phyloP scores from a whole-genome alignment of 1,284 basidiomycete species.

The Trichosporon asahii region DNA sequence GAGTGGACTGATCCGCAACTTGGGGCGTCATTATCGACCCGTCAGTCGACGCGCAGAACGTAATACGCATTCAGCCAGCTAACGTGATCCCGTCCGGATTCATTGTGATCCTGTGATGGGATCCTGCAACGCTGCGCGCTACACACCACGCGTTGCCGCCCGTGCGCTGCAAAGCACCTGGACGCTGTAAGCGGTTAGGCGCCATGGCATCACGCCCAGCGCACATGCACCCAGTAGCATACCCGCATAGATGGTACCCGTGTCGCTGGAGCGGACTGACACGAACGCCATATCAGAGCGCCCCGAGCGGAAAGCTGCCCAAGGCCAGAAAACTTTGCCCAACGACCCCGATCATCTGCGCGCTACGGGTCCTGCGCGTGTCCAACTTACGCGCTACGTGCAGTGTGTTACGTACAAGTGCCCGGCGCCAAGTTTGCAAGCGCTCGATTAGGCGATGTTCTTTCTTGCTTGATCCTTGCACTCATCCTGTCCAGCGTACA shows the following conservation, averaged over 20 bases:
- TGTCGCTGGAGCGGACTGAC: too few relatives aligned
- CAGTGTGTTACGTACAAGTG: not conserved
- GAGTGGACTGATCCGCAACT: too few relatives aligned
- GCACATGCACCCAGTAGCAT: too few relatives aligned
- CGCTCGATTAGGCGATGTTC: not conserved
- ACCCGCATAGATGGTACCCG: too few relatives aligned
- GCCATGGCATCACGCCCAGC: not conserved
- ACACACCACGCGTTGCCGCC: too few relatives aligned
- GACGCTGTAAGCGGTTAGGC: not conserved
- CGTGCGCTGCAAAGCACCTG: too few relatives aligned
- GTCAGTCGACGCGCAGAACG: not conserved
- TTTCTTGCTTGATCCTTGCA: not conserved
- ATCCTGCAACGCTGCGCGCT: not conserved
- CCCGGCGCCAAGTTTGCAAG: not conserved
- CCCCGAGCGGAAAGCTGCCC: too few relatives aligned
- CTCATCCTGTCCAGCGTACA: not conserved
- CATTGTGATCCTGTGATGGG: too few relatives aligned
- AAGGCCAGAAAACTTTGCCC: too few relatives aligned
- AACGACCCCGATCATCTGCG: not conserved
- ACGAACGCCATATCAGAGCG: too few relatives aligned
- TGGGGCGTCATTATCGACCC: too few relatives aligned
- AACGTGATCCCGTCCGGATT: not conserved
- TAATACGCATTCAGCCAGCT: not conserved
- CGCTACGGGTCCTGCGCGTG: not conserved
- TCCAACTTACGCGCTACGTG: not conserved